A percentile compares a stretch with the other conserved stretches of the same genome.
Conservation (phyloP, 441 rosid genomes). For the Macaranga tanarius region DNA sequence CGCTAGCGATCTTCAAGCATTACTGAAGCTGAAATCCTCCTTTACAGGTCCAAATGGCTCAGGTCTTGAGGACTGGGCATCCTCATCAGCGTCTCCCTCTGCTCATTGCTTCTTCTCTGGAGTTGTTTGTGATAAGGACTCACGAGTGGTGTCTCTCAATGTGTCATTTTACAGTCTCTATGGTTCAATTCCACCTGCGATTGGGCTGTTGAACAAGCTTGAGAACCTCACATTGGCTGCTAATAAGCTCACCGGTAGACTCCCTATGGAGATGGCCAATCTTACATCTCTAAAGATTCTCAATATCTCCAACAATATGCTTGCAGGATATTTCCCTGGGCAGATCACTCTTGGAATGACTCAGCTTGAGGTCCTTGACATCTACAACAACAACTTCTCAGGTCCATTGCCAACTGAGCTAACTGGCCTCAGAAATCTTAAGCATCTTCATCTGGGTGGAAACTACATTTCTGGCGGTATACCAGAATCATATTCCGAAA, state of each 20-base stretch:
- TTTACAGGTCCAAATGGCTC: conserved; percentile 46
- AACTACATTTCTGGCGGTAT: conserved; percentile 68
- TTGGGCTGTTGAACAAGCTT: conserved; percentile 53
- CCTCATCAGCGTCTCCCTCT: conserved; percentile 25
- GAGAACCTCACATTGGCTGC: conserved; percentile 52
- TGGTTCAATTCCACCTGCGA: conserved; percentile 61
- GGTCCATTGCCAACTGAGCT: conserved; percentile 56
- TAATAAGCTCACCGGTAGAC: conserved; percentile 47
- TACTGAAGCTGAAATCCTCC: conserved; percentile 61
- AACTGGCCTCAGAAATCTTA: conserved; percentile 44
- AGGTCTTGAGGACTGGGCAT: conserved; percentile 64
- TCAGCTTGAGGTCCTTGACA: conserved; percentile 55
- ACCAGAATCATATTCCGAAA: conserved; percentile 63
- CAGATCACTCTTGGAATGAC: conserved; percentile 43
- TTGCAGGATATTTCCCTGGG: conserved; percentile 55
- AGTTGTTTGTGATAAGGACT: conserved; percentile 40
- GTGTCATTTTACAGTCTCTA: conserved; percentile 43
- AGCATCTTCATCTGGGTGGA: conserved; percentile 59
- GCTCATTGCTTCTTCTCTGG: conserved; percentile 54
- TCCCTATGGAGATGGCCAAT: conserved; percentile 56
- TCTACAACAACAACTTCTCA: conserved; percentile 61
- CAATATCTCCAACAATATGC: conserved; percentile 58
- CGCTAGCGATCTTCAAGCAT: conserved; percentile 51
- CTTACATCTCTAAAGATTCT: conserved; percentile 55
- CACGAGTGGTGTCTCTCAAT: conserved; percentile 55